Conservation (phyloP, 495 filamentous ascomycete species). For the Hyaloscypha hepaticicola region DNA sequence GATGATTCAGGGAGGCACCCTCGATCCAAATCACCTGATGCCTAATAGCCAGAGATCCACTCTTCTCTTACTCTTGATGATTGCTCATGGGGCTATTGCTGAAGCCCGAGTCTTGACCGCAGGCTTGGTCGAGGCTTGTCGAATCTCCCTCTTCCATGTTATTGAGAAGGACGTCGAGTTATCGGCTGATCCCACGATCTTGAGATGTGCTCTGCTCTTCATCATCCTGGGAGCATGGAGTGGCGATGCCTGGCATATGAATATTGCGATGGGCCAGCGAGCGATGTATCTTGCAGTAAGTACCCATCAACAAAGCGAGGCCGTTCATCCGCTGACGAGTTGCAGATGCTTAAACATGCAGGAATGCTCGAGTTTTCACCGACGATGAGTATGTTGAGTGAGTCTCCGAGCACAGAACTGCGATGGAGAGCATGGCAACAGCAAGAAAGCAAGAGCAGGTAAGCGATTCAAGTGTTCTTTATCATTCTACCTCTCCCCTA, state of each 20-base stretch:
- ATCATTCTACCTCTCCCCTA: background rate
- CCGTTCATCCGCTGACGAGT: background rate
- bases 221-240: conserved; percentile 61
- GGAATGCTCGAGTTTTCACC: conserved; percentile 47
- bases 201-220: conserved; percentile 61
- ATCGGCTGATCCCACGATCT: conserved; percentile 54
- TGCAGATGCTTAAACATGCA: conserved; percentile 55
- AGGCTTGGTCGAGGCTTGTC: conserved; percentile 63
- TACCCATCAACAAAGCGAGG: background rate
- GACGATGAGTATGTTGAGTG: conserved; percentile 32
- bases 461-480: conserved; percentile 2
- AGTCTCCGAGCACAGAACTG: conserved; percentile 43
- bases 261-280: conserved; percentile 67
- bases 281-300: conserved; percentile 64
- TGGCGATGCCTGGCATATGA: conserved; percentile 71
- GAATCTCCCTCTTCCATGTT: conserved; percentile 62
- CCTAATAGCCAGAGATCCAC: conserved; percentile 56
- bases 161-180: conserved; percentile 65
- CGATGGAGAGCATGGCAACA: conserved; percentile 57
- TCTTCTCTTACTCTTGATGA: conserved; percentile 61
- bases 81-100: conserved; percentile 59
- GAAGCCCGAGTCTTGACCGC: conserved; percentile 59
- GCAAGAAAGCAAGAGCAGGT: conserved; percentile 58
- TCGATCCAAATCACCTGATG: conserved; percentile 61
- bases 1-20: conserved; percentile 46